Evolutionary conservation across 2,329 filamentous ascomycete genomes (phyloP).

Genomic region (Pleurostoma richardsiae): DNA sequence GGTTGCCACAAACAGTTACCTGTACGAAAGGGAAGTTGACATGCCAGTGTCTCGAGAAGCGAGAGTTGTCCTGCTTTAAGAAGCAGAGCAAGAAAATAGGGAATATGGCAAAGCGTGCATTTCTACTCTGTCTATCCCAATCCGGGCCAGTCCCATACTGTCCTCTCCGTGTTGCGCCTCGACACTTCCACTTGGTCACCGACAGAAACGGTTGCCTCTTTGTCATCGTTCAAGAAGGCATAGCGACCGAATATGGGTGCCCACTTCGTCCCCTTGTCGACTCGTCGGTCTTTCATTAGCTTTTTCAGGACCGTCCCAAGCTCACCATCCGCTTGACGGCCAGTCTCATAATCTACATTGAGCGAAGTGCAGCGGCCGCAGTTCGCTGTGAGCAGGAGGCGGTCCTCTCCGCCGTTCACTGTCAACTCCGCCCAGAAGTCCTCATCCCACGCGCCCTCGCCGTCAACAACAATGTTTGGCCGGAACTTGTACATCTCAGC

Average conservation of each 20-base stretch:
- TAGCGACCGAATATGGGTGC: slow-evolving; percentile 71
- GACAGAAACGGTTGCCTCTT: slow-evolving; percentile 36
- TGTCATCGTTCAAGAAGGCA: slow-evolving; percentile 45
- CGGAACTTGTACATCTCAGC: slow-evolving; percentile 67
- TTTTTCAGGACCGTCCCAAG: slow-evolving; percentile 62
- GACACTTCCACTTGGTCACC: slow-evolving; percentile 53
- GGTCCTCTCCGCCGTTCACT: slow-evolving; percentile 25
- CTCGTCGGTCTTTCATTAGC: slow-evolving; percentile 63
- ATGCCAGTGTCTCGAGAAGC: too few relatives aligned
- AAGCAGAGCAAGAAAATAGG: too few relatives aligned
- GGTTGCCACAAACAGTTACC: too few relatives aligned
- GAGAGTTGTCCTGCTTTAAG: too few relatives aligned
- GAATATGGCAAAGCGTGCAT: too few relatives aligned
- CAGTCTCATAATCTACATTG: slow-evolving; percentile 67
- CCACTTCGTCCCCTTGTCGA: slow-evolving; percentile 64
- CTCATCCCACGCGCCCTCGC: slow-evolving; percentile 58
- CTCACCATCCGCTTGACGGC: slow-evolving; percentile 50
- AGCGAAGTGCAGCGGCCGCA: slow-evolving; percentile 65
- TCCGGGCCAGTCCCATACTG: too few relatives aligned
- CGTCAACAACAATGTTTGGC: slow-evolving; percentile 66
- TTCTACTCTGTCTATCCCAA: too few relatives aligned
- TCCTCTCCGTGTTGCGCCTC: slow-evolving; percentile 19
- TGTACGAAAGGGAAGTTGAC: too few relatives aligned
- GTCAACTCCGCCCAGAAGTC: slow-evolving; percentile 66
- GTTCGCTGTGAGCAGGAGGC: slow-evolving; percentile 60